Conservation (phyloP, 2,329 filamentous ascomycete species). For the Arthrobotrys sphaeroides region DNA sequence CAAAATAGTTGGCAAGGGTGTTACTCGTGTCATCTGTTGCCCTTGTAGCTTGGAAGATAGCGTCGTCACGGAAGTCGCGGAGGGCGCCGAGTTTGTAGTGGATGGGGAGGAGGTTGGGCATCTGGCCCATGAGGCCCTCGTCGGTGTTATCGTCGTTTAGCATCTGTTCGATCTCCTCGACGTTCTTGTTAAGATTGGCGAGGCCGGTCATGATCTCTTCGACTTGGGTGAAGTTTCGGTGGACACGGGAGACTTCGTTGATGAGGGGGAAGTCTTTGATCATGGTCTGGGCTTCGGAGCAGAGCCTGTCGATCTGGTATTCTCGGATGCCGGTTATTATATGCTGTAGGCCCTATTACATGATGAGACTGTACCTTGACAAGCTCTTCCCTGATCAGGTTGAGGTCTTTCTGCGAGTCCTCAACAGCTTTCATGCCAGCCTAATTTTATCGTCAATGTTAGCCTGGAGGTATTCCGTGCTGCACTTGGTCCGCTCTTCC, state of each 20-base stretch:
- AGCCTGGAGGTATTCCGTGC: constrained; percentile 21
- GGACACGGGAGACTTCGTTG: constrained; percentile 89
- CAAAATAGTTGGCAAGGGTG: constrained; percentile 90
- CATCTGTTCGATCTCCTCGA: constrained; percentile 79
- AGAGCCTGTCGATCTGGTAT: constrained; percentile 82
- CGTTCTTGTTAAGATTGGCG: constrained; percentile 82
- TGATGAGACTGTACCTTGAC: constrained; percentile 69
- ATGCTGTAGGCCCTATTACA: not conserved
- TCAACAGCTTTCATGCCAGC: constrained; percentile 87
- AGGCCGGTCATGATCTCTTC: constrained; percentile 92
- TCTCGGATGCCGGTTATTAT: constrained; percentile 1
- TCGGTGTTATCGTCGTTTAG: constrained; percentile 79
- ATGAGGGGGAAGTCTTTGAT: constrained; percentile 95
- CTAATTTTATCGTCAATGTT: constrained; percentile 63
- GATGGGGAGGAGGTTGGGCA: constrained; percentile 87
- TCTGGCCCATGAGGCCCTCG: constrained; percentile 70
- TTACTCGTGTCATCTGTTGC: constrained; percentile 79
- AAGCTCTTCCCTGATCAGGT: constrained; percentile 96
- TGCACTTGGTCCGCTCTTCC: not conserved
- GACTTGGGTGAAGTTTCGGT: constrained; percentile 93
- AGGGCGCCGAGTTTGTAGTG: constrained; percentile 93
- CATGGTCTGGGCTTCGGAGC: constrained; percentile 96
- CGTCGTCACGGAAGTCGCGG: constrained; percentile 92
- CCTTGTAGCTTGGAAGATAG: constrained; percentile 91
- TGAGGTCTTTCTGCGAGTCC: constrained; percentile 90